These are phyloP conservation scores for Ceratocystis cubensis DNA, from an alignment of 2,329 filamentous ascomycete species.

Conservation along the genomic window DNA sequence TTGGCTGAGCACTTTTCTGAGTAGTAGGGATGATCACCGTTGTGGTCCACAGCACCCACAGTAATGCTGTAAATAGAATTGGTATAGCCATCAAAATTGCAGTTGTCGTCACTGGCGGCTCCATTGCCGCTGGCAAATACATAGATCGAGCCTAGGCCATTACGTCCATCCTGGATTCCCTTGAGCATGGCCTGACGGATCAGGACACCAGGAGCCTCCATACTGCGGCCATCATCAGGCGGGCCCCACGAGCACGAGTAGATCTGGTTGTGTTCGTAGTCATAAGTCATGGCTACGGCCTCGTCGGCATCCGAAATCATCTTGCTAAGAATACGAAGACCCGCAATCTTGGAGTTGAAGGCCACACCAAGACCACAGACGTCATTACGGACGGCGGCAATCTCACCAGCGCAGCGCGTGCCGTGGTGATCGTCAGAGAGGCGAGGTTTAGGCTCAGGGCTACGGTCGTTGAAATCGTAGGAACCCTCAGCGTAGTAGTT, in stretches of 20 bases:
- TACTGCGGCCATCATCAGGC: constrained; percentile 80
- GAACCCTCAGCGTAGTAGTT: constrained; percentile 93
- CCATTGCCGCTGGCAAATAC: constrained; percentile 97
- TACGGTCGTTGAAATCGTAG: constrained; percentile 88
- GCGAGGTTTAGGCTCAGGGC: constrained; percentile 65
- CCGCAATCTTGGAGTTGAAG: constrained; percentile 80
- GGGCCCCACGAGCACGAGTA: constrained; percentile 99
- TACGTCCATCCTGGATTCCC: constrained; percentile 76
- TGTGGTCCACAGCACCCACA: constrained; percentile 80
- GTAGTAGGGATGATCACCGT: constrained; percentile 84
- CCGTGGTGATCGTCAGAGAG: constrained; percentile 79
- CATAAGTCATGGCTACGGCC: constrained; percentile 83
- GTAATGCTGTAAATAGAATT: constrained; percentile 99
- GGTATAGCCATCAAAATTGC: constrained; percentile 98
- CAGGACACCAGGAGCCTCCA: constrained; percentile 84
- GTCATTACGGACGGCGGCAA: constrained; percentile 81
- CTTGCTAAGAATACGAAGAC: constrained; percentile 84
- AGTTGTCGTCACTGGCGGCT: constrained; percentile 77
- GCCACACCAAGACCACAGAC: constrained; percentile 93
- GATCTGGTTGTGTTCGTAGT: constrained; percentile 81
- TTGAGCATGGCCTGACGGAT: constrained; percentile 87
- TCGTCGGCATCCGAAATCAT: constrained; percentile 87
- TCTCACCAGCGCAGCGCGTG: constrained; percentile 87
- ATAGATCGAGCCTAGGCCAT: constrained; percentile 76
- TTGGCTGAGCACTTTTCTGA: constrained; percentile 94